phyloP scores from a whole-genome alignment of 306 rosid genomes.

The Sindora glabra region DNA sequence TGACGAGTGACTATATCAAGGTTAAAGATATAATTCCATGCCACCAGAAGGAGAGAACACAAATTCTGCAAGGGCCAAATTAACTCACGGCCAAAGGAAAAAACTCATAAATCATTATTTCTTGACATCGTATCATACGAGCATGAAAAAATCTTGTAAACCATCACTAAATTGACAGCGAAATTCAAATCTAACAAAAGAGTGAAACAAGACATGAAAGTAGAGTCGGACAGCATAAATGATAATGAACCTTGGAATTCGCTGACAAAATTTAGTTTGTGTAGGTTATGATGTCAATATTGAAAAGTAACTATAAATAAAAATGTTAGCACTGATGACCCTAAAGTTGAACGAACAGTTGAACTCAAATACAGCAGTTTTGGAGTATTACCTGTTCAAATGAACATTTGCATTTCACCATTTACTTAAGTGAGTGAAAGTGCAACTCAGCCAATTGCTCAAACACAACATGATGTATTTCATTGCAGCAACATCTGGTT shows the following conservation, averaged over 20 bases:
- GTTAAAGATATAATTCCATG: neutral
- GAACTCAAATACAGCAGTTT: slow-evolving; percentile 30
- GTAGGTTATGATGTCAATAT: neutral
- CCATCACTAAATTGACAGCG: slow-evolving; percentile 15
- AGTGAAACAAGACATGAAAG: neutral
- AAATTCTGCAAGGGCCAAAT: neutral
- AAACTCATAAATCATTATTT: neutral
- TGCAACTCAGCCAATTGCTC: slow-evolving; percentile 58
- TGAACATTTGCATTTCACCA: slow-evolving; percentile 50
- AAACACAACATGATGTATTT: slow-evolving; percentile 57
- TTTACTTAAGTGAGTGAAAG: slow-evolving; percentile 44
- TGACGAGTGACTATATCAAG: neutral
- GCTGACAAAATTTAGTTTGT: neutral
- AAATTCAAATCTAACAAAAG: neutral
- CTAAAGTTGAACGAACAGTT: slow-evolving; percentile 23
- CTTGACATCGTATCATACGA: slow-evolving; percentile 1
- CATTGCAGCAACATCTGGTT: slow-evolving; percentile 74
- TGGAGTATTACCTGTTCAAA: slow-evolving; percentile 69
- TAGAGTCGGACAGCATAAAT: neutral
- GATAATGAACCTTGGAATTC: neutral
- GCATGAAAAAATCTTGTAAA: neutral
- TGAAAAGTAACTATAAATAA: slow-evolving; percentile 10
- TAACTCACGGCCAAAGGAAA: neutral
- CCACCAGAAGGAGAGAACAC: neutral
- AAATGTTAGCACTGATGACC: slow-evolving; percentile 3